Evolutionary conservation across 345 rosid species (phyloP).

Genomic region (Salix koriyanagi): DNA sequence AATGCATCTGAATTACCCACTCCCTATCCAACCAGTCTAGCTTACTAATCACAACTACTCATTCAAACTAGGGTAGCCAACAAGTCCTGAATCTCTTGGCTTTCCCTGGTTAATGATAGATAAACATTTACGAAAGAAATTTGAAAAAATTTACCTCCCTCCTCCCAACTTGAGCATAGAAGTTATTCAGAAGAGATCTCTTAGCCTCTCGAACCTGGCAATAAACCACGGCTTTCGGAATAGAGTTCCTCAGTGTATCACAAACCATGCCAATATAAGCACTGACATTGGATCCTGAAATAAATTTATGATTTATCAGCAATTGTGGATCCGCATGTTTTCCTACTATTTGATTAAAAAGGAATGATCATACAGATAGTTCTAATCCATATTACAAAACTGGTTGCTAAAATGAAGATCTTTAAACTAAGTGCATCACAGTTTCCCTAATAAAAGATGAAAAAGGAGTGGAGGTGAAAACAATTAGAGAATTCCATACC

Average conservation of each 20-base stretch:
- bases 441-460: neutral
- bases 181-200: constrained; percentile 78
- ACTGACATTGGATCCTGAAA: constrained; percentile 84
- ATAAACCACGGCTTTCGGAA: constrained; percentile 94
- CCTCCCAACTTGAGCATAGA: constrained; percentile 85
- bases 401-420: neutral
- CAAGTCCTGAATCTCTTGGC: too few relatives aligned
- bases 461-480: neutral
- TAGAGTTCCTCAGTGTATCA: constrained; percentile 78
- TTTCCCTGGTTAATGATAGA: neutral
- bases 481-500: constrained; percentile 36
- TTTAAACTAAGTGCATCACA: neutral
- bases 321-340: neutral
- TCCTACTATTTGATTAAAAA: neutral
- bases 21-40: too few relatives aligned
- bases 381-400: neutral
- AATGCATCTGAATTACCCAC: too few relatives aligned
- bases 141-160: constrained; percentile 63
- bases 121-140: neutral
- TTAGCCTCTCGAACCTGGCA: constrained; percentile 96
- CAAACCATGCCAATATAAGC: constrained; percentile 90
- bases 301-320: constrained; percentile 12
- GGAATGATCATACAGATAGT: neutral
- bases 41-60: too few relatives aligned
- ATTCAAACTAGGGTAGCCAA: too few relatives aligned